Conservation (phyloP, 2,329 filamentous ascomycete species). For the Pyrenophora tritici-repentis region DNA sequence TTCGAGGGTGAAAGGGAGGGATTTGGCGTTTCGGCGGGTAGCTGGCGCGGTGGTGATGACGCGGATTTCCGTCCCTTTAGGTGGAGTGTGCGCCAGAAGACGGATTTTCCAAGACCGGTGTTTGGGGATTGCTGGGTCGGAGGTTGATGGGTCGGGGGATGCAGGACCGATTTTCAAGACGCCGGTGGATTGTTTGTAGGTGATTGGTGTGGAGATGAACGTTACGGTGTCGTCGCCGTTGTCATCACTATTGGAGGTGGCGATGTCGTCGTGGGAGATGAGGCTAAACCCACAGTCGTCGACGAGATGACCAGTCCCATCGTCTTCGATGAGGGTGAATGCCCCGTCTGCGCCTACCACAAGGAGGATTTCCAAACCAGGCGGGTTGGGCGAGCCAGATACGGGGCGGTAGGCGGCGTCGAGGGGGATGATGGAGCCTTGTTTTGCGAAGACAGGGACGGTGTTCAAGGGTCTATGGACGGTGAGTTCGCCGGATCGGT, state of each 20-base stretch:
- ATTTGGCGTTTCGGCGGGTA: conserved; percentile 35
- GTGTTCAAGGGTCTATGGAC: conserved; percentile 57
- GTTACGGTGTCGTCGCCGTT: conserved; percentile 31
- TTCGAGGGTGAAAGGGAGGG: conserved; percentile 20
- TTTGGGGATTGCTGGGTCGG: conserved; percentile 30
- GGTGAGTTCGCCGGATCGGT: conserved; percentile 59
- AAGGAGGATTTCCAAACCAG: conserved; percentile 56
- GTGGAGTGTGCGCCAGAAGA: conserved; percentile 37
- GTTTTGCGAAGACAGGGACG: conserved; percentile 59
- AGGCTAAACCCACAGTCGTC: conserved; percentile 45
- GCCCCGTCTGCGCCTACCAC: conserved; percentile 53
- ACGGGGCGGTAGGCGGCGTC: conserved; percentile 51
- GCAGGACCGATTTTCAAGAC: conserved; percentile 44
- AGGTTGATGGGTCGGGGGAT: conserved; percentile 21
- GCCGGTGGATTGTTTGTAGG: conserved; percentile 46
- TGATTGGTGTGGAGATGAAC: conserved; percentile 43
- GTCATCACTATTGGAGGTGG: conserved; percentile 4
- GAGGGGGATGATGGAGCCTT: conserved; percentile 64
- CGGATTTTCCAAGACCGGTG: conserved; percentile 39
- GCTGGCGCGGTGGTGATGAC: conserved; percentile 29
- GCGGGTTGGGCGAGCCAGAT: conserved; percentile 57
- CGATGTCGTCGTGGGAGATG: conserved; percentile 50
- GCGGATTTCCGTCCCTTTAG: conserved; percentile 21
- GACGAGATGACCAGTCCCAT: conserved; percentile 41
- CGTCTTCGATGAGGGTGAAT: conserved; percentile 58